Conservation (phyloP, 441 rosid genomes). For the Manihot esculenta region DNA sequence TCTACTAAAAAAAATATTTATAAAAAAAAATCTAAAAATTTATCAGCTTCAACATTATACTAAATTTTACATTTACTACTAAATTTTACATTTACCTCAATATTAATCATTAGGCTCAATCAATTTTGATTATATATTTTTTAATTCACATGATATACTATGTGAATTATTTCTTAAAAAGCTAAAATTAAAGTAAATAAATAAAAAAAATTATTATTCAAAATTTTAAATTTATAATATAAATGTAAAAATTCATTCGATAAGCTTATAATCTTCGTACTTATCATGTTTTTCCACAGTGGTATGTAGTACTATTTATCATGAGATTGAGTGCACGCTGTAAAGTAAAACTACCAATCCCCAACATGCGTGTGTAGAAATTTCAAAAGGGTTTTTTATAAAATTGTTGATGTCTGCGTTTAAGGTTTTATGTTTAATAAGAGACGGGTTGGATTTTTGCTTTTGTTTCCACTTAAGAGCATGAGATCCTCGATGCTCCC, state of each 20-base stretch:
- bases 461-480: background rate
- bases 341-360: background rate
- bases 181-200: no score
- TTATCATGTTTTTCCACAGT: background rate
- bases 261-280: conserved; percentile 13
- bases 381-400: background rate
- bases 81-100: no score
- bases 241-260: no score
- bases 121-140: no score
- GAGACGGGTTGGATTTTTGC: background rate
- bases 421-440: background rate
- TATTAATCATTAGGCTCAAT: no score
- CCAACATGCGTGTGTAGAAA: background rate
- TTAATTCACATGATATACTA: no score
- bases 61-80: no score
- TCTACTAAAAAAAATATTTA: no score
- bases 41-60: no score
- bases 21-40: no score
- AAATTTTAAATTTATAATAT: background rate
- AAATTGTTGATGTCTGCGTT: background rate
- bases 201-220: no score
- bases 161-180: no score
- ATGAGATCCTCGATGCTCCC: background rate
- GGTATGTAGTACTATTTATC: background rate
- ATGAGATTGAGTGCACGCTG: conserved; percentile 1